A percentile compares a stretch with the other conserved stretches of the same genome.
Evolutionary conservation across 192 early-diverging fungal genomes (phyloP).

Genomic region (Podila horticola): DNA sequence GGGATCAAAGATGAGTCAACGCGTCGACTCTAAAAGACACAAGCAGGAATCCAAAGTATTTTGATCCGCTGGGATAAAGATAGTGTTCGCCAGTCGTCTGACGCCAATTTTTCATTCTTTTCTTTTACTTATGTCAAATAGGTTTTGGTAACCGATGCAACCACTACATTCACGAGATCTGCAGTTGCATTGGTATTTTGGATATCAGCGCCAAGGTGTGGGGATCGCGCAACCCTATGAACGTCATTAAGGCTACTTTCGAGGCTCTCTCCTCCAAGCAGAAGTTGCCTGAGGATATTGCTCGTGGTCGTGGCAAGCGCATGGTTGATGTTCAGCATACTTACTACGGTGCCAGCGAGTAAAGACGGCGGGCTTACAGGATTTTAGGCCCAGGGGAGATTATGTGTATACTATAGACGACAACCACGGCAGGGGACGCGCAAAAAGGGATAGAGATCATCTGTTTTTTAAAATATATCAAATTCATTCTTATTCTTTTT

Average conservation of each 20-base stretch:
- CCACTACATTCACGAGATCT: slow-evolving; percentile 95
- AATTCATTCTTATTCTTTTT: too few relatives aligned
- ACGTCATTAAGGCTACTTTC: slow-evolving; percentile 97
- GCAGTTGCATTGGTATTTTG: slow-evolving; percentile 90
- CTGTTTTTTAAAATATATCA: too few relatives aligned
- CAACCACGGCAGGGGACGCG: too few relatives aligned
- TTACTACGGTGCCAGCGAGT: slow-evolving; percentile 81
- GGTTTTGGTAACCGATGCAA: slow-evolving; percentile 96
- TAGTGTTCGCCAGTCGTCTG: too few relatives aligned
- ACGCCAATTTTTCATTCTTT: neutral
- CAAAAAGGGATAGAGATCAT: too few relatives aligned
- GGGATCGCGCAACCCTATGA: slow-evolving; percentile 97
- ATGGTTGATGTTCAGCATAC: slow-evolving; percentile 90
- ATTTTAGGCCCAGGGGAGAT: neutral
- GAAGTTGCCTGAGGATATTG: slow-evolving; percentile 86
- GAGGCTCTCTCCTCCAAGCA: slow-evolving; percentile 83
- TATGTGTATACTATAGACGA: slow-evolving; percentile 1
- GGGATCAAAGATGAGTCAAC: neutral
- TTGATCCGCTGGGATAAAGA: neutral
- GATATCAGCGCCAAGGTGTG: slow-evolving; percentile 91
- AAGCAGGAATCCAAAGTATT: neutral
- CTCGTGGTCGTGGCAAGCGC: slow-evolving; percentile 85
- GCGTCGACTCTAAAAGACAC: neutral
- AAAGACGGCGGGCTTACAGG: slow-evolving; percentile 5
- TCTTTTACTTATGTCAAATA: slow-evolving; percentile 25